A percentile compares a stretch with the other conserved stretches of the same genome.
phyloP scores from a whole-genome alignment of 495 filamentous ascomycete species.

The Saxispiralis lemnorum region DNA sequence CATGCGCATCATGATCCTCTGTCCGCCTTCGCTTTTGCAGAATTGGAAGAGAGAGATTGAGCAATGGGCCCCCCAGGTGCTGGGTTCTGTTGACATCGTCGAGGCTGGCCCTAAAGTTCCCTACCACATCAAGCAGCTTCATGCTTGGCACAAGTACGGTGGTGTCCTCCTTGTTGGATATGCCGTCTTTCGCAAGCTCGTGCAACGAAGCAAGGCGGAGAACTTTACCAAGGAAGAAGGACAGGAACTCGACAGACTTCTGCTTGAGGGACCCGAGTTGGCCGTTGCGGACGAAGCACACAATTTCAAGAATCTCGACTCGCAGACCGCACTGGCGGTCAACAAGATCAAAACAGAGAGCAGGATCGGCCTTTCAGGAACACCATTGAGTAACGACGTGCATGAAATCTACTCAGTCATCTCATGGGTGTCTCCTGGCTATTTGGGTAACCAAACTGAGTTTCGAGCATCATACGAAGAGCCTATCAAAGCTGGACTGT shows the following conservation, averaged over 20 bases:
- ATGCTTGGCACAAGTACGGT: slow-evolving; percentile 43
- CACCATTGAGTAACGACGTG: slow-evolving; percentile 68
- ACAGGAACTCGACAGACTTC: slow-evolving; percentile 2
- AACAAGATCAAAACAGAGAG: slow-evolving; percentile 43
- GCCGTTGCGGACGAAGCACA: slow-evolving; percentile 87
- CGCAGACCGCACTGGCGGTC: slow-evolving; percentile 35
- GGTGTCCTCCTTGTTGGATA: slow-evolving; percentile 66
- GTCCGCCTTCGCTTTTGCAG: slow-evolving; percentile 53
- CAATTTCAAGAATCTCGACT: slow-evolving; percentile 44
- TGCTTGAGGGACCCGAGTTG: slow-evolving; percentile 31
- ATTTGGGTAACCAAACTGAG: slow-evolving; percentile 45
- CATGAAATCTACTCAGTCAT: slow-evolving; percentile 72
- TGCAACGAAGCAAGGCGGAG: slow-evolving; percentile 21
- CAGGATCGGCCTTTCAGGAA: slow-evolving; percentile 76
- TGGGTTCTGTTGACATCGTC: slow-evolving; percentile 18
- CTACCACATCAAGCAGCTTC: slow-evolving; percentile 19
- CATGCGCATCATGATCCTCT: slow-evolving; percentile 54
- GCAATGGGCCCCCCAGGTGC: slow-evolving; percentile 41
- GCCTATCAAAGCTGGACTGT: slow-evolving; percentile 57
- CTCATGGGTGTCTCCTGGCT: slow-evolving; percentile 70
- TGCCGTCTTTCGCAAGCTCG: slow-evolving; percentile 38
- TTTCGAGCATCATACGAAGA: slow-evolving; percentile 52
- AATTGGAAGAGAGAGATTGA: slow-evolving; percentile 72
- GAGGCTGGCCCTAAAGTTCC: slow-evolving; percentile 9
- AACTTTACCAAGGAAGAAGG: background rate